These are phyloP conservation scores for Eucommia ulmoides DNA, from an alignment of 257 asterid genomes.

Conservation along the genomic window DNA sequence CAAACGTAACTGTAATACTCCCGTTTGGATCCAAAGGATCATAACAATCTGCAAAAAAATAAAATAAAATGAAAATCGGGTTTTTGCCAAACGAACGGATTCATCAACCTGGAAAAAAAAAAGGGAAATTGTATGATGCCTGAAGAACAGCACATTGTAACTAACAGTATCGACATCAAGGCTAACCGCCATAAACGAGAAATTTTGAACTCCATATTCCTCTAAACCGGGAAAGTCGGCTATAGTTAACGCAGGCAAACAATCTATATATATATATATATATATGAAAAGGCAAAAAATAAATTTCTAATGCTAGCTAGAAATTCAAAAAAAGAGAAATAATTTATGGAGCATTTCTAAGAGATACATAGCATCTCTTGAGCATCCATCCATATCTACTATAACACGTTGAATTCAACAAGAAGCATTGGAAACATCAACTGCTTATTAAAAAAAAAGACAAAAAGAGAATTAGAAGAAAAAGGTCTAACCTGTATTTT, in stretches of 20 bases:
- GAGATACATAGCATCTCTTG: background rate
- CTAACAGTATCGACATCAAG: slow-evolving; percentile 14
- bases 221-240: background rate
- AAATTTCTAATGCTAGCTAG: background rate
- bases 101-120: background rate
- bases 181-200: slow-evolving; percentile 8
- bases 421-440: slow-evolving; percentile 27
- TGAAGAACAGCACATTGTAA: slow-evolving; percentile 25
- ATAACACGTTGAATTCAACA: slow-evolving; percentile 10
- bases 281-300: slow-evolving; percentile 2
- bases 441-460: slow-evolving; percentile 15
- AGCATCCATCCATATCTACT: background rate
- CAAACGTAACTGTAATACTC: slow-evolving; percentile 40
- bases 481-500: slow-evolving; percentile 16
- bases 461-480: slow-evolving; percentile 1
- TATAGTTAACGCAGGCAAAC: background rate
- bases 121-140: slow-evolving; percentile 26
- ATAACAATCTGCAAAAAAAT: slow-evolving; percentile 39
- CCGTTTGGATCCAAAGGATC: slow-evolving; percentile 71
- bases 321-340: too few species aligned
- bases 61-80: background rate
- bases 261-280: slow-evolving; percentile 2
- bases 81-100: background rate
- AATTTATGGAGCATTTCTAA: too few species aligned
- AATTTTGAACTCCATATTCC: slow-evolving; percentile 21